Percentiles rank a stretch among this genome's conserved stretches.
Conservation (phyloP, 2,329 filamentous ascomycete genomes). For the Eurotiales sp. region DNA sequence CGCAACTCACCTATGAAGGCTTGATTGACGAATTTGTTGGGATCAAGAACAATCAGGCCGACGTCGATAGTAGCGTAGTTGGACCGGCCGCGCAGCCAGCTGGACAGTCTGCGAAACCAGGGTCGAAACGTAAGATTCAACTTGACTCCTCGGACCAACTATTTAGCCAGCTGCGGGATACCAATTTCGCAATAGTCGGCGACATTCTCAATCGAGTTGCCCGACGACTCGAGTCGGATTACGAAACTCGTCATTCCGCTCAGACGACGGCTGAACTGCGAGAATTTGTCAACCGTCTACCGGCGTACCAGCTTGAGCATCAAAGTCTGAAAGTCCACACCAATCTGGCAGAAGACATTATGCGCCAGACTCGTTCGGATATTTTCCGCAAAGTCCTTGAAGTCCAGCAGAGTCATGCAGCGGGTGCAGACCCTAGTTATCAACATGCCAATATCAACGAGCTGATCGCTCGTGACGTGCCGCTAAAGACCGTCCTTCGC, state of each 20-base stretch:
- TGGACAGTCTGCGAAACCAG: conserved; percentile 55
- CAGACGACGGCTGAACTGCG: conserved; percentile 88
- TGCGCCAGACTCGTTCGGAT: conserved; percentile 86
- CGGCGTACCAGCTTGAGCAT: conserved; percentile 88
- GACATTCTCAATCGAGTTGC: conserved; percentile 86
- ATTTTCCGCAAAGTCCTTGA: conserved; percentile 84
- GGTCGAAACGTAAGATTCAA: conserved; percentile 79
- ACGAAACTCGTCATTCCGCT: conserved; percentile 79
- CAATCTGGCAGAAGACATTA: conserved; percentile 88
- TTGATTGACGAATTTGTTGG: conserved; percentile 90
- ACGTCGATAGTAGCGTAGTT: conserved; percentile 86
- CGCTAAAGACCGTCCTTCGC: conserved; percentile 75
- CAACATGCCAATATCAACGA: conserved; percentile 92
- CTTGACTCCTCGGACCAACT: conserved; percentile 87
- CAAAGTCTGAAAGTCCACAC: conserved; percentile 90
- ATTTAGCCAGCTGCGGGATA: conserved; percentile 81
- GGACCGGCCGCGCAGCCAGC: conserved; percentile 60
- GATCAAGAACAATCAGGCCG: conserved; percentile 87
- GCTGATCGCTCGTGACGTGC: conserved; percentile 82
- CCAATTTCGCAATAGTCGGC: conserved; percentile 94
- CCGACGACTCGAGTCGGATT: conserved; percentile 77
- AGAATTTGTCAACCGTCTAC: conserved; percentile 91
- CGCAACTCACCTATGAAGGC: conserved; percentile 94
- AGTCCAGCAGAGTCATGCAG: conserved; percentile 92
- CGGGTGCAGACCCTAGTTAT: conserved; percentile 80